Evolutionary conservation across 257 asterid genomes (phyloP), one percentile per base, ranked within the genome.

Genomic region (Galeopsis tetrahit): DNA sequence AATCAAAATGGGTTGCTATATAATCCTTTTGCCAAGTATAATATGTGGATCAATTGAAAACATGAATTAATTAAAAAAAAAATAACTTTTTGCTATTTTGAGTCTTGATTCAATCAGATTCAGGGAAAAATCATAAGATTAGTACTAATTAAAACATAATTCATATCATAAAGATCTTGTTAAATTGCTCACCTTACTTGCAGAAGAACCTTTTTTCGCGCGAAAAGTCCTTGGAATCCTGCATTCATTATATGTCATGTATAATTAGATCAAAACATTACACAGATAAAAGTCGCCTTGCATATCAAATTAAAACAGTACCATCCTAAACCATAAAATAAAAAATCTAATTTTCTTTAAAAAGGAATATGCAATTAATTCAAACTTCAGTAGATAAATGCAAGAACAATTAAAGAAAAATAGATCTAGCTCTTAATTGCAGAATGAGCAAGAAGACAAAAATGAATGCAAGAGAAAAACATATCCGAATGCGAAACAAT

Each of bases 181-280:
- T 39, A n/a, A 14, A 31, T 15, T 7, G 60, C 83, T 63, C n/a
- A 82, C 90, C 84, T 80, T 82, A 57, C 67, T 74, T 31, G 80
- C 84, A 4, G 84, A 73, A 58, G 86, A 61, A 35, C 84, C 78
- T 69, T 80, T 85, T 74, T 74, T 82, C 2, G 80, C 59, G 15
- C 87, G 85, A 59, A 82, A 64, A n/a, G 86, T 82, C 42, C 72
- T 85, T 70, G 78, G 84, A 77, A 68, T 81, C 75, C 86, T 82
- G 83, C 73, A 77, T 10, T 70, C 32, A 60, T 65, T 43, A 3
- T 40, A 72, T 55, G 17, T 43, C 3, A 57, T 11, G 53, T 15
- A 60, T 66, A 7, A 2, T 57, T 28, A 75, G 35, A 39, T 53
- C 15, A 35, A 33, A 40, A 9, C 28, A 62, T 3, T 42, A 49